A percentile compares a stretch with the other conserved stretches of the same genome.
phyloP scores from a whole-genome alignment of 179 eudicot species.

The Heliamphora pulchella region DNA sequence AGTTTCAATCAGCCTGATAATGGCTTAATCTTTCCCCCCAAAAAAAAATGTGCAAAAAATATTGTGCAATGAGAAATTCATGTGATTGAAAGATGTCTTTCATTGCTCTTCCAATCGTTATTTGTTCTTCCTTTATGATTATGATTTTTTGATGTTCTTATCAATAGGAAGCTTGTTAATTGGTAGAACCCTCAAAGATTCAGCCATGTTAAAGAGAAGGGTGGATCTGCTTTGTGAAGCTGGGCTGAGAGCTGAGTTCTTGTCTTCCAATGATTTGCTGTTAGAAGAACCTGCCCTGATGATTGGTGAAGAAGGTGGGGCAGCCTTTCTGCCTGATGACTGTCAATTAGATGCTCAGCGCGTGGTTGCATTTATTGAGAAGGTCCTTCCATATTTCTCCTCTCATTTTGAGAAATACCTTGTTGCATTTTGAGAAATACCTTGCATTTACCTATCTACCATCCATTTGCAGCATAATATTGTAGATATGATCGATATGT shows the following conservation, averaged over 20 bases:
- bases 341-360: conserved; percentile 71
- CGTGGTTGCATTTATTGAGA: conserved; percentile 64
- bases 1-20: no score
- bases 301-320: conserved; percentile 54
- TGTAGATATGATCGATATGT: conserved; percentile 13
- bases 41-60: no score
- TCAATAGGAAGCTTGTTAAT: conserved; percentile 75
- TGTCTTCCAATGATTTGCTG: conserved; percentile 45
- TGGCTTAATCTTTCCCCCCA: no score
- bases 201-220: conserved; percentile 38
- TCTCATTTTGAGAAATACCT: neutral
- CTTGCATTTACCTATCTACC: conserved; percentile 2
- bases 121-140: neutral
- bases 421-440: conserved; percentile 9
- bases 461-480: conserved; percentile 12
- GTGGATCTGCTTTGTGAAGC: conserved; percentile 52
- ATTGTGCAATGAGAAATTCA: neutral
- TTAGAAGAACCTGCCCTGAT: conserved; percentile 62
- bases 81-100: neutral
- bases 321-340: conserved; percentile 79
- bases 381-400: conserved; percentile 35
- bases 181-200: conserved; percentile 54
- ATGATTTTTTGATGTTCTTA: conserved; percentile 12
- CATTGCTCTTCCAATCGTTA: neutral
- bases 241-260: conserved; percentile 60